Conservation (phyloP, 1,284 basidiomycete species). For the Apiotrichum brassicae region DNA sequence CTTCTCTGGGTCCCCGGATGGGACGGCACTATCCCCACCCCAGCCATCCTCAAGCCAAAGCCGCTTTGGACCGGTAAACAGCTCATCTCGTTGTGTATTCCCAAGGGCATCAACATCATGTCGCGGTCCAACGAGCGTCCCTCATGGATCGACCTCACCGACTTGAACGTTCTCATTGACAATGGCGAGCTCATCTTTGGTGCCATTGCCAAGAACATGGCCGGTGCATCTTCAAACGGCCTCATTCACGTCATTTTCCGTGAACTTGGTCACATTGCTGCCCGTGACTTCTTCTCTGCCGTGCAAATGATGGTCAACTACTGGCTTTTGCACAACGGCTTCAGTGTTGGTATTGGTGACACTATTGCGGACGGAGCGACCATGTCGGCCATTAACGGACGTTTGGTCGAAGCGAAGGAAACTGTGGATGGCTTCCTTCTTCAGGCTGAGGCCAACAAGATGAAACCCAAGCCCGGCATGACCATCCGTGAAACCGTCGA, state of each 20-base stretch:
- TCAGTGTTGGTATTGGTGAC: conserved; percentile 98
- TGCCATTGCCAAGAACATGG: conserved; percentile 96
- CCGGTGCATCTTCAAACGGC: conserved; percentile 90
- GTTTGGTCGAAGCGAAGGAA: conserved; percentile 73
- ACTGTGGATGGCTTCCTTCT: conserved; percentile 67
- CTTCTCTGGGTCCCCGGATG: conserved; percentile 95
- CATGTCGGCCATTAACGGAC: conserved; percentile 77
- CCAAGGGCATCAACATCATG: conserved; percentile 88
- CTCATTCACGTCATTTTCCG: conserved; percentile 96
- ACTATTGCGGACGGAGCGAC: conserved; percentile 89
- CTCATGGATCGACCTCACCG: conserved; percentile 73
- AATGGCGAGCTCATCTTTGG: conserved; percentile 96
- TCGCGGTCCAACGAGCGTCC: conserved; percentile 67
- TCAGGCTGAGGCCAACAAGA: conserved; percentile 70
- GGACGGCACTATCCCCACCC: conserved; percentile 89
- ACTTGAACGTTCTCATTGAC: conserved; percentile 94
- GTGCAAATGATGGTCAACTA: conserved; percentile 94
- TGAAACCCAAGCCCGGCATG: conserved; percentile 92
- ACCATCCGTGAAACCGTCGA: conserved; percentile 99
- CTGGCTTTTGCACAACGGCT: conserved; percentile 98
- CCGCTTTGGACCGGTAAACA: conserved; percentile 98
- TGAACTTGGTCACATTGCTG: conserved; percentile 91
- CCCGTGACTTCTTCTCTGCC: conserved; percentile 87
- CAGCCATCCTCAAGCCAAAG: conserved; percentile 93
- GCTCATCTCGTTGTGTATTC: conserved; percentile 86